These are phyloP conservation scores for Candida tetrigidarum DNA, from an alignment of 1,139 yeast genomes.

Conservation along the genomic window DNA sequence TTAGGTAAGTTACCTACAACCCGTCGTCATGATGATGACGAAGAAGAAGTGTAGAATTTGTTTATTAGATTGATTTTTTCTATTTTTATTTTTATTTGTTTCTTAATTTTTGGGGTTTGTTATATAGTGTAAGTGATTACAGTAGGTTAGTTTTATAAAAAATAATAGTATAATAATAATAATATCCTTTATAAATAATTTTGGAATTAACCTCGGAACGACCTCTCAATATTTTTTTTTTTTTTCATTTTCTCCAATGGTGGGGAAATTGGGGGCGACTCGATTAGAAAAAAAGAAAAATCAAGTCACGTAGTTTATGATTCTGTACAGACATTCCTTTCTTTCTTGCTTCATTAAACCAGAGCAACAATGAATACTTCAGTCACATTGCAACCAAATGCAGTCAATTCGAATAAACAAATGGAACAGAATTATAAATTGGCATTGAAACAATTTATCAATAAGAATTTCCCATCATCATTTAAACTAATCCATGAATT, in stretches of 20 bases:
- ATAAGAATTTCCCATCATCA: slow-evolving; percentile 40
- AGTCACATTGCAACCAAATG: slow-evolving; percentile 9
- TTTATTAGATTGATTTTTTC: background rate
- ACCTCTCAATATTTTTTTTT: too few species aligned
- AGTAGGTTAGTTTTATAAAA: too few species aligned
- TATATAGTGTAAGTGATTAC: background rate
- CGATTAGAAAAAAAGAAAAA: too few species aligned
- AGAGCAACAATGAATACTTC: slow-evolving; percentile 14
- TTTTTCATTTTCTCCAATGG: too few species aligned
- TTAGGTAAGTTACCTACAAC: slow-evolving; percentile 56
- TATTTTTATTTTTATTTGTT: background rate
- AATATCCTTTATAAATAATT: too few species aligned
- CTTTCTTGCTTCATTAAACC: slow-evolving; percentile 7
- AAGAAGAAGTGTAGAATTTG: slow-evolving; percentile 35
- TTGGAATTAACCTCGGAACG: slow-evolving; percentile 1
- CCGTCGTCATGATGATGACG: slow-evolving; percentile 59
- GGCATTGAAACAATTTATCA: slow-evolving; percentile 45
- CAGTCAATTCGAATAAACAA: slow-evolving; percentile 18
- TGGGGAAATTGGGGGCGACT: too few species aligned
- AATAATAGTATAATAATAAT: too few species aligned
- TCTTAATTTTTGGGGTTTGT: background rate
- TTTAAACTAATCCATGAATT: slow-evolving; percentile 31
- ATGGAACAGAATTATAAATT: slow-evolving; percentile 36
- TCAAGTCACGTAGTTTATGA: too few species aligned
- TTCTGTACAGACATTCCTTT: background rate